phyloP scores from a whole-genome alignment of 768 basidiomycete genomes.

The Trametes maxima region DNA sequence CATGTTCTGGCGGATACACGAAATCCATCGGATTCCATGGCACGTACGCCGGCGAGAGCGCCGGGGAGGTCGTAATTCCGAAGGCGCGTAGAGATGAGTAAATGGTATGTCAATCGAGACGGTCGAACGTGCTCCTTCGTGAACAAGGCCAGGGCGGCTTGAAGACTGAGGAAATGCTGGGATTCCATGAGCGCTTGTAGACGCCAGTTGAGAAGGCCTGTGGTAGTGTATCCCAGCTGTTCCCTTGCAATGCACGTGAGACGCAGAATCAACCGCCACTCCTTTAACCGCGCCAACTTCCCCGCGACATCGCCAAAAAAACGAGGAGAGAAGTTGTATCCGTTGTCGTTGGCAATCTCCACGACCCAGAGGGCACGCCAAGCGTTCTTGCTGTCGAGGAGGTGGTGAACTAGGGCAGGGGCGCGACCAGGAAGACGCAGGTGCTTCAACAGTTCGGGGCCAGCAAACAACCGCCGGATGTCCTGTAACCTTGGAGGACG shows the following conservation, averaged over 20 bases:
- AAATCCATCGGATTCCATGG: constrained; percentile 61
- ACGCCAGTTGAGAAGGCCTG: constrained; percentile 71
- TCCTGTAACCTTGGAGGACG: background rate
- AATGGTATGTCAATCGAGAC: constrained; percentile 65
- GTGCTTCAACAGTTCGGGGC: background rate
- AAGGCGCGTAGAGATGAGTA: constrained; percentile 66
- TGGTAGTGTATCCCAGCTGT: constrained; percentile 51
- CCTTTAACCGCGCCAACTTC: constrained; percentile 46
- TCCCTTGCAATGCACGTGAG: constrained; percentile 51
- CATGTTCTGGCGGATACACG: constrained; percentile 59
- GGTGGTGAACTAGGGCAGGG: constrained; percentile 10
- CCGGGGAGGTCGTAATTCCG: constrained; percentile 64
- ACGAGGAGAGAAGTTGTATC: constrained; percentile 50
- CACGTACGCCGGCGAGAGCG: constrained; percentile 53
- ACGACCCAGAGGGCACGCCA: constrained; percentile 48
- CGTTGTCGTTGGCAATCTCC: constrained; percentile 49
- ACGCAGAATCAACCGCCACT: constrained; percentile 54
- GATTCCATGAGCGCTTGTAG: constrained; percentile 61
- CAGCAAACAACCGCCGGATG: background rate
- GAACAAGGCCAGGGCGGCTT: constrained; percentile 54
- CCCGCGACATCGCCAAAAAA: constrained; percentile 61
- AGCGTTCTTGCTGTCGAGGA: constrained; percentile 33
- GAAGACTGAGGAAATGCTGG: constrained; percentile 49
- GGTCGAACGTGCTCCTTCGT: constrained; percentile 46
- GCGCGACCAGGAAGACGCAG: constrained; percentile 8